Conservation (phyloP, 768 basidiomycete genomes). For the Serpula lacrymans region DNA sequence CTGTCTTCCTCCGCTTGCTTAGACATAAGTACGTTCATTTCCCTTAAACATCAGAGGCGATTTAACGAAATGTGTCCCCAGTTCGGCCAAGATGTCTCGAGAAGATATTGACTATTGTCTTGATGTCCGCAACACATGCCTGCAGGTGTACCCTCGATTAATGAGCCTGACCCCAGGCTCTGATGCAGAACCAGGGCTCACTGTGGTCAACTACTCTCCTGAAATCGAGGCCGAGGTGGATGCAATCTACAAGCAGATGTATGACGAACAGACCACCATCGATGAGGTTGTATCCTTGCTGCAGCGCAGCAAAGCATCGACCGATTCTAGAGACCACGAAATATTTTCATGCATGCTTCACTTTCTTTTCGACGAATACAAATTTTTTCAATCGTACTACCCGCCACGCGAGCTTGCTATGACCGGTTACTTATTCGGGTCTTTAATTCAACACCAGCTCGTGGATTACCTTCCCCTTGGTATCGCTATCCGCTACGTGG, state of each 20-base stretch:
- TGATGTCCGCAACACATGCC: slow-evolving; percentile 87
- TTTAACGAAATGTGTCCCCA: slow-evolving; percentile 27
- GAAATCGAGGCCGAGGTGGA: slow-evolving; percentile 95
- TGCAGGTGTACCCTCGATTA: slow-evolving; percentile 93
- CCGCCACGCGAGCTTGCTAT: slow-evolving; percentile 91
- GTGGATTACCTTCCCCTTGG: slow-evolving; percentile 93
- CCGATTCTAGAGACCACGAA: slow-evolving; percentile 84
- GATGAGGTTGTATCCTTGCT: slow-evolving; percentile 92
- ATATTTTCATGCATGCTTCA: slow-evolving; percentile 99
- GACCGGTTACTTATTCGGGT: slow-evolving; percentile 95
- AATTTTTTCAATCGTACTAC: slow-evolving; percentile 96
- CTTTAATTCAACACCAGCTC: slow-evolving; percentile 89
- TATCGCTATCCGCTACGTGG: slow-evolving; percentile 94
- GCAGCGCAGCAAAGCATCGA: slow-evolving; percentile 79
- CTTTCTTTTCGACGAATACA: slow-evolving; percentile 99
- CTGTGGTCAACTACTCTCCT: slow-evolving; percentile 80
- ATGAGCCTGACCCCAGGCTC: slow-evolving; percentile 88
- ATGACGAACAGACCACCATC: slow-evolving; percentile 89
- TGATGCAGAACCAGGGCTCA: slow-evolving; percentile 88
- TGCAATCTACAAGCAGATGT: slow-evolving; percentile 96
- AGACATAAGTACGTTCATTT: slow-evolving; percentile 63
- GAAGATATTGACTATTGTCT: slow-evolving; percentile 83
- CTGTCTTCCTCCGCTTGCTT: slow-evolving; percentile 88
- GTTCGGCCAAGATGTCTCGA: slow-evolving; percentile 69
- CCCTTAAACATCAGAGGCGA: too few species aligned